Percentiles rank a stretch among this genome's conserved stretches.
phyloP scores from a whole-genome alignment of 1,139 yeast genomes.

The Pichia sp. region DNA sequence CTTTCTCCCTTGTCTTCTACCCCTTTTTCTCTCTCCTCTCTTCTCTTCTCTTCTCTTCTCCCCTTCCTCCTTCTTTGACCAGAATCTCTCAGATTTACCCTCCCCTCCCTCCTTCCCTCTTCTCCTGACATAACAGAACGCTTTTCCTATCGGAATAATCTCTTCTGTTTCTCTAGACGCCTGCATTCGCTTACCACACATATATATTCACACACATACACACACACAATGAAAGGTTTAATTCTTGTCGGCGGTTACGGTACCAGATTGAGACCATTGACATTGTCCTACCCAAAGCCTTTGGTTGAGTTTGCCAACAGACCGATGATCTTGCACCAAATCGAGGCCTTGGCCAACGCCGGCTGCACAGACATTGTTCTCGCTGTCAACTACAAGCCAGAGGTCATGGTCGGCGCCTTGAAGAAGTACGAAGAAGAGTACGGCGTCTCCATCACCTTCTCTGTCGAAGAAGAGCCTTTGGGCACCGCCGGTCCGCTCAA shows the following conservation, averaged over 20 bases:
- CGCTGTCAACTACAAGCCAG: constrained; percentile 99
- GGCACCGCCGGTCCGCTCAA: constrained; percentile 99
- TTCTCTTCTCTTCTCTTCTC: background rate
- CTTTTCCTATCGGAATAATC: background rate
- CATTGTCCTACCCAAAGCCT: constrained; percentile 96
- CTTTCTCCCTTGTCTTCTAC: no score
- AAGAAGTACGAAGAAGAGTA: constrained; percentile 91
- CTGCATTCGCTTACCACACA: no score
- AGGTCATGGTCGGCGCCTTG: constrained; percentile 94
- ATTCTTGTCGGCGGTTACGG: constrained; percentile 99
- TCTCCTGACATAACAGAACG: background rate
- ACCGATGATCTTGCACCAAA: constrained; percentile 96
- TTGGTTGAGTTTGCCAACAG: constrained; percentile 97
- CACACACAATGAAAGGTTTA: constrained; percentile 78
- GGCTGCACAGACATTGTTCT: constrained; percentile 98
- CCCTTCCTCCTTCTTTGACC: constrained; percentile 15
- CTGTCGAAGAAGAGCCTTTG: constrained; percentile 98
- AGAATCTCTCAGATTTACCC: background rate
- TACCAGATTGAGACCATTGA: constrained; percentile 98
- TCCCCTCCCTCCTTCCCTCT: no score
- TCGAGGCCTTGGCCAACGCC: constrained; percentile 95
- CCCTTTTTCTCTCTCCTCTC: background rate
- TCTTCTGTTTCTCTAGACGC: background rate
- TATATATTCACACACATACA: constrained; percentile 9
- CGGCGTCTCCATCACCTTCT: constrained; percentile 92